Evolutionary conservation across 306 rosid species (phyloP).

Genomic region (Medicago arabica): DNA sequence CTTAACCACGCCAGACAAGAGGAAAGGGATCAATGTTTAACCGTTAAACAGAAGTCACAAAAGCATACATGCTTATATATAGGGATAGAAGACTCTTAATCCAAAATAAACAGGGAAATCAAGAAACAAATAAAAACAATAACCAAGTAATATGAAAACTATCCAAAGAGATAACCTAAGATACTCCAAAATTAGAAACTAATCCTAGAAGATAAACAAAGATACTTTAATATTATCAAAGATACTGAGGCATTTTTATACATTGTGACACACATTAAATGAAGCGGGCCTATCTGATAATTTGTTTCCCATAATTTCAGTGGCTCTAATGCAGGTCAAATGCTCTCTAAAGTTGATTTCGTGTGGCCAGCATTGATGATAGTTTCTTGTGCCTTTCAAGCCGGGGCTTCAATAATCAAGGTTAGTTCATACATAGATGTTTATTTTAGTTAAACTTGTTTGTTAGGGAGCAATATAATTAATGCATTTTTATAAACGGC

Average conservation of each 20-base stretch:
- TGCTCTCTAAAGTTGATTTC: slow-evolving; percentile 78
- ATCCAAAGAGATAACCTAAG: not conserved
- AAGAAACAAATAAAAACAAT: too few relatives aligned
- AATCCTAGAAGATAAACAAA: slow-evolving; percentile 3
- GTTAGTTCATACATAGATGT: slow-evolving; percentile 46
- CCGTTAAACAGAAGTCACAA: too few relatives aligned
- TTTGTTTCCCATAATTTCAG: slow-evolving; percentile 55
- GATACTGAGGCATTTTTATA: not conserved
- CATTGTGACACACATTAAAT: slow-evolving; percentile 16
- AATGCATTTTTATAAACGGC: slow-evolving; percentile 41
- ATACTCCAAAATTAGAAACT: not conserved
- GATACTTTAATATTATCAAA: not conserved
- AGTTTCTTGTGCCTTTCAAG: slow-evolving; percentile 85
- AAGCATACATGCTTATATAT: too few relatives aligned
- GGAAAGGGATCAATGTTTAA: too few relatives aligned
- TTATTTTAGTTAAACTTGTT: slow-evolving; percentile 35
- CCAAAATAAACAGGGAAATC: too few relatives aligned
- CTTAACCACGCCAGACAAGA: too few relatives aligned
- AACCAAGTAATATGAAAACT: too few relatives aligned
- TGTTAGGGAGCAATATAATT: slow-evolving; percentile 34
- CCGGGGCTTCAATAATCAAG: slow-evolving; percentile 91
- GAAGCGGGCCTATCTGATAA: slow-evolving; percentile 41
- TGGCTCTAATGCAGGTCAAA: slow-evolving; percentile 79
- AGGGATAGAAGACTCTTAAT: too few relatives aligned
- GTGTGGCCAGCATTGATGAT: slow-evolving; percentile 87